A percentile compares a stretch with the other conserved stretches of the same genome.
phyloP scores from a whole-genome alignment of 2,329 filamentous ascomycete genomes.

The Alternaria consortialis region DNA sequence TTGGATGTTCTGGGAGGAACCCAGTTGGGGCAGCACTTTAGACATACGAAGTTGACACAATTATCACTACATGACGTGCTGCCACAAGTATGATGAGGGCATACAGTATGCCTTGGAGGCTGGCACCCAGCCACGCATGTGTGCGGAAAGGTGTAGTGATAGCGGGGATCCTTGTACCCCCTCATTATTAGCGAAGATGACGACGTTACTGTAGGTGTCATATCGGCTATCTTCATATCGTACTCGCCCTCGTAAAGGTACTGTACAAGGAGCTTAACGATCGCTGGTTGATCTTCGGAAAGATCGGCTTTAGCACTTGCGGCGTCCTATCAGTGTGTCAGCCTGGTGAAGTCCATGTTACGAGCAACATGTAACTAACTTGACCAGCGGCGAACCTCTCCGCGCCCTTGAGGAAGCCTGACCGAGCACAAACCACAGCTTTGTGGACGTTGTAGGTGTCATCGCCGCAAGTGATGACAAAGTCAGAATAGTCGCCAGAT shows the following conservation, averaged over 20 bases:
- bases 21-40: background rate
- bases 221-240: background rate
- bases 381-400: too few species aligned
- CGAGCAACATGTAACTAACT: too few species aligned
- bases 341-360: too few species aligned
- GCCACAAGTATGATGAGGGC: too few species aligned
- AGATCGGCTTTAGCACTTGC: conserved; percentile 13
- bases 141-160: background rate
- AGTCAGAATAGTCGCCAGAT: background rate
- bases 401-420: too few species aligned
- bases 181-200: too few species aligned
- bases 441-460: too few species aligned
- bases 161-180: too few species aligned
- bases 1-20: background rate
- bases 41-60: background rate
- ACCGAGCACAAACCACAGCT: too few species aligned
- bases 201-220: background rate
- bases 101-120: background rate
- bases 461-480: too few species aligned
- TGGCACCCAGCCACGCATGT: background rate
- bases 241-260: conserved; percentile 34
- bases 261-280: conserved; percentile 20
- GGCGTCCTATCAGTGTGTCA: background rate
- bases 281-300: conserved; percentile 21
- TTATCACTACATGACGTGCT: too few species aligned